Conservation (phyloP, 148 eudicot genomes). For the Heliosperma pusillum region DNA sequence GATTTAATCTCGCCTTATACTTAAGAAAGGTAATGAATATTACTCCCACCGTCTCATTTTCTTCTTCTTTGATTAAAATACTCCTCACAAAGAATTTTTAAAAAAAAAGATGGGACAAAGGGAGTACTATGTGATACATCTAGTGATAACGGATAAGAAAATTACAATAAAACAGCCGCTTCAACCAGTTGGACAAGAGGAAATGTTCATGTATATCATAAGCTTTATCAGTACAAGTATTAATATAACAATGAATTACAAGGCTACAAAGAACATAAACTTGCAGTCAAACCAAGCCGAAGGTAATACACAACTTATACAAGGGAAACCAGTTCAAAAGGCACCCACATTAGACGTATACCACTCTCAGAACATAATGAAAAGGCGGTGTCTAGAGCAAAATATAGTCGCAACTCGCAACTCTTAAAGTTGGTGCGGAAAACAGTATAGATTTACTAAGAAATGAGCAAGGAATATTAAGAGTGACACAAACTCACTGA, state of each 20-base stretch:
- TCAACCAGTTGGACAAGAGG: background rate
- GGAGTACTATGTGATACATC: no score
- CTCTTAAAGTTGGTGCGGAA: background rate
- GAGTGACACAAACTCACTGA: conserved; percentile 21
- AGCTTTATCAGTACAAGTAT: background rate
- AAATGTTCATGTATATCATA: background rate
- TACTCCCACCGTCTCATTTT: no score
- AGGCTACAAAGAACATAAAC: background rate
- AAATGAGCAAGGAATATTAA: conserved; percentile 19
- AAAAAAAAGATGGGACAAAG: no score
- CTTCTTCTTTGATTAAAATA: no score
- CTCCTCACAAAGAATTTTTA: no score
- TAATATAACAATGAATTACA: background rate
- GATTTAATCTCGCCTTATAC: no score
- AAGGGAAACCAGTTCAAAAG: background rate
- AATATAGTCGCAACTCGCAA: background rate
- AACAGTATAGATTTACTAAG: conserved; percentile 21
- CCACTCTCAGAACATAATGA: background rate
- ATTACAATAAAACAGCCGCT: background rate
- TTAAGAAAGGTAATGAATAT: no score
- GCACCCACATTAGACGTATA: conserved; percentile 1
- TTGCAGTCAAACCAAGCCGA: background rate
- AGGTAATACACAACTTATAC: background rate
- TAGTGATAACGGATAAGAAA: background rate
- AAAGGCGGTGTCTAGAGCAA: background rate